These are phyloP conservation scores for Fusarium solani-melongenae DNA, from an alignment of 2,329 filamentous ascomycete genomes.

Conservation along the genomic window DNA sequence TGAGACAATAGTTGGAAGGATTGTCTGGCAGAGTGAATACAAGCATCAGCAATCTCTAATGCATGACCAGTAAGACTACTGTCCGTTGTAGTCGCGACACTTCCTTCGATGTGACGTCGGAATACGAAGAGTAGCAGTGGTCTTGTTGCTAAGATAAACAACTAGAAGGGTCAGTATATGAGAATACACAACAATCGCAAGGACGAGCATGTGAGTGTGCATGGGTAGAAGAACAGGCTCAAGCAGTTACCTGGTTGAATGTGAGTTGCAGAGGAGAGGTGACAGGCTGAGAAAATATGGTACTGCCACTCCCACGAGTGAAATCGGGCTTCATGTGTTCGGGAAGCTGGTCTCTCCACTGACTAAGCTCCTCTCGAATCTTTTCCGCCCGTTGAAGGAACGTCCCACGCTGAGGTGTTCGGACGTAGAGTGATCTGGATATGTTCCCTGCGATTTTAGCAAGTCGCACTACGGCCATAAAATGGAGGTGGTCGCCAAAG, in stretches of 20 bases:
- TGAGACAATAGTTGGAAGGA: neutral
- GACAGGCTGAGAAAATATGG: neutral
- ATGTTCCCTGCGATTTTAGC: conserved; percentile 6
- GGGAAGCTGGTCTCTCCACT: neutral
- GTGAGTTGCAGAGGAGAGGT: neutral
- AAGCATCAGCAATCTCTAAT: conserved; percentile 12
- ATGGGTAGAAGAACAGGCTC: neutral
- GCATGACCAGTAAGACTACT: neutral
- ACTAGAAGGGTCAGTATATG: neutral
- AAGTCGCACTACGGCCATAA: neutral
- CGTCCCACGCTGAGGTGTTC: neutral
- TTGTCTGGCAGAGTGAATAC: conserved; percentile 16
- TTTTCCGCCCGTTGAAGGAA: conserved; percentile 7
- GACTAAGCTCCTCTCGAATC: neutral
- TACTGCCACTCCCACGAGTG: neutral
- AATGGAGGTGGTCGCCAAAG: neutral
- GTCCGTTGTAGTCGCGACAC: neutral
- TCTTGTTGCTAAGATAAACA: neutral
- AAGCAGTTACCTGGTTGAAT: neutral
- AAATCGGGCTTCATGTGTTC: neutral
- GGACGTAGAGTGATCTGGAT: conserved; percentile 4
- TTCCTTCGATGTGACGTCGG: neutral
- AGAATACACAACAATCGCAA: neutral
- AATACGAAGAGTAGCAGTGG: neutral
- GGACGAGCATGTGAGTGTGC: neutral